Base-by-base conservation (phyloP, 352 stramenopile species). In the Phytophthora colocasiae region DNA sequence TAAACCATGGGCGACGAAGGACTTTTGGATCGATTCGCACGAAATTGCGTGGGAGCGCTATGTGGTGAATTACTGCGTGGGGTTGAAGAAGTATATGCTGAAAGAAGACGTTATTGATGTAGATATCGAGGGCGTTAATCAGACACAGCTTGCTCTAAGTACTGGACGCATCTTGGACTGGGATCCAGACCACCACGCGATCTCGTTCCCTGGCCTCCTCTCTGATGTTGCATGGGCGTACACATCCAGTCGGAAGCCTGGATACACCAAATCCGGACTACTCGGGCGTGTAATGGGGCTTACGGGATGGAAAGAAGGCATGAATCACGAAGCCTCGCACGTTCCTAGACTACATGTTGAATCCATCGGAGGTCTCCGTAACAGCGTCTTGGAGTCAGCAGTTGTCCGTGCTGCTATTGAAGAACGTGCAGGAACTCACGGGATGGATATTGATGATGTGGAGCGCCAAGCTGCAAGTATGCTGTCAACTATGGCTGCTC, bases 201-300 rank as follows among this genome's bases (percentile, higher is more conserved):
- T 96, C 50, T 95, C 85, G 6, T 96, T 96, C 40, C 89, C 89
- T 6, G 85, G 89, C 0, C 53, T 97, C 24, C 72, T 97, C 6
- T 90, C 88, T 5, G 89, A 97, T 54, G 80, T 97, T 12, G 92
- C 89, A 40, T 97, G 89, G 89, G 87, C 89, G 7, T 97, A 95
- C 56, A 97, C 89, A 26, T 95, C 87, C 9, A 96, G 89, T 46
- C 83, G 89, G 52, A 93, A 93, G 47, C 89, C 89, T 10, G 89
- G 89, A 7, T 97, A 96, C 63, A 97, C 89, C 9, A 89, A 90
- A 43, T 91, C 86, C 0, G 89, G 89, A 4, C 29, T 97, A 4
- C 75, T 96, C 0, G 89, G 89, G 0, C 85, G 89, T 2, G 77
- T 97, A 45, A 95, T 97, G 86, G 89, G 89, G 0, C 66, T 96